A percentile compares a stretch with the other conserved stretches of the same genome.
These are phyloP conservation scores for Mucor racemosus DNA, from an alignment of 371 early-diverging fungal genomes.

Conservation along the genomic window DNA sequence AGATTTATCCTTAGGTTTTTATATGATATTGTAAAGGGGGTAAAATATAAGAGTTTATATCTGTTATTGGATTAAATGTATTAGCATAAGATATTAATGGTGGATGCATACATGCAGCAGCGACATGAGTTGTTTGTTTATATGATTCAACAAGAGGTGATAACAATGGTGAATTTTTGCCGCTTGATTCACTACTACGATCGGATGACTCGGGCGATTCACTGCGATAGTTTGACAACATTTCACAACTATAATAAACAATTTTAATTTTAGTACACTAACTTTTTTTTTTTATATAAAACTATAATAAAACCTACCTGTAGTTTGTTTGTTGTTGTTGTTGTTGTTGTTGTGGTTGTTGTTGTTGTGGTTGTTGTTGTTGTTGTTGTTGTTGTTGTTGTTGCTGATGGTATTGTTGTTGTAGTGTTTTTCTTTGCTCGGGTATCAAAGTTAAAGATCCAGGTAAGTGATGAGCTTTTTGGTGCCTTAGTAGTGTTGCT, in stretches of 20 bases:
- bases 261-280: background rate
- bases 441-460: conserved; percentile 5
- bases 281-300: background rate
- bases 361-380: background rate
- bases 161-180: background rate
- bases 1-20: background rate
- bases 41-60: conserved; percentile 4
- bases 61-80: too few relatives aligned
- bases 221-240: conserved; percentile 14
- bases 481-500: conserved; percentile 70
- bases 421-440: background rate
- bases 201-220: conserved; percentile 21
- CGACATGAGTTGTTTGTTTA: background rate
- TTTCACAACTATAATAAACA: background rate
- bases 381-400: background rate
- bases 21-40: conserved; percentile 14
- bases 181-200: conserved; percentile 12
- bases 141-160: conserved; percentile 8
- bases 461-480: conserved; percentile 33
- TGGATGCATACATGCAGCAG: conserved; percentile 18
- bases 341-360: background rate
- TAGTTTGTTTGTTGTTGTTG: conserved; percentile 5
- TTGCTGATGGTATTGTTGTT: background rate
- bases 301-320: background rate
- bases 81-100: conserved; percentile 4